A percentile compares a stretch with the other conserved stretches of the same genome.
These are phyloP conservation scores for Nemania sp. DNA, from an alignment of 2,329 filamentous ascomycete genomes.

Conservation along the genomic window DNA sequence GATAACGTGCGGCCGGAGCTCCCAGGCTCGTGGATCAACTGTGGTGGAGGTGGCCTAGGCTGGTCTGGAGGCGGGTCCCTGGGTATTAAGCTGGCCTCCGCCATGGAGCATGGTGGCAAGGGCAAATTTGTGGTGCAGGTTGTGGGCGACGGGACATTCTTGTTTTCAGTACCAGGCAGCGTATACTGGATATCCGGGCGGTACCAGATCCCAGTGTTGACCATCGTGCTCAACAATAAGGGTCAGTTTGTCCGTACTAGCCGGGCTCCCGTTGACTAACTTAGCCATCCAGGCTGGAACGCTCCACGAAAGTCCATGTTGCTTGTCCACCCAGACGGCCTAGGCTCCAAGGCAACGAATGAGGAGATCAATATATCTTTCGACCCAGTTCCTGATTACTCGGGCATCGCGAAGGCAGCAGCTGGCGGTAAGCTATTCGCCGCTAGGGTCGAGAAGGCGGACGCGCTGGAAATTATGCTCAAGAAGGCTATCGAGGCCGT, in stretches of 20 bases:
- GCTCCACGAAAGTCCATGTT: conserved; percentile 61
- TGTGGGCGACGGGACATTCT: conserved; percentile 61
- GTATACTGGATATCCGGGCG: conserved; percentile 61
- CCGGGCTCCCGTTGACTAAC: conserved; percentile 3
- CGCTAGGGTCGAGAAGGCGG: conserved; percentile 51
- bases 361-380: conserved; percentile 68
- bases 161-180: conserved; percentile 59
- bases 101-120: conserved; percentile 46
- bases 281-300: conserved; percentile 55
- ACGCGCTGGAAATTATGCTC: conserved; percentile 53
- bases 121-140: conserved; percentile 59
- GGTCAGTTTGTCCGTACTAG: conserved; percentile 41
- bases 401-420: conserved; percentile 64
- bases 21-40: conserved; percentile 57
- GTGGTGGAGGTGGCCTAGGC: conserved; percentile 56
- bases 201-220: conserved; percentile 59
- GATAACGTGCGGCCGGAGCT: conserved; percentile 68
- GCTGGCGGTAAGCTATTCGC: conserved; percentile 58
- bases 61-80: conserved; percentile 58
- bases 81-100: conserved; percentile 54
- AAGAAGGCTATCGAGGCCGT: conserved; percentile 57
- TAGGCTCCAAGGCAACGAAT: conserved; percentile 59
- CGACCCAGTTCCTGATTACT: conserved; percentile 60
- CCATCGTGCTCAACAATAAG: conserved; percentile 61
- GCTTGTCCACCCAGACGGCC: conserved; percentile 62